Conservation (phyloP, 768 basidiomycete genomes). For the Mycena metata region DNA sequence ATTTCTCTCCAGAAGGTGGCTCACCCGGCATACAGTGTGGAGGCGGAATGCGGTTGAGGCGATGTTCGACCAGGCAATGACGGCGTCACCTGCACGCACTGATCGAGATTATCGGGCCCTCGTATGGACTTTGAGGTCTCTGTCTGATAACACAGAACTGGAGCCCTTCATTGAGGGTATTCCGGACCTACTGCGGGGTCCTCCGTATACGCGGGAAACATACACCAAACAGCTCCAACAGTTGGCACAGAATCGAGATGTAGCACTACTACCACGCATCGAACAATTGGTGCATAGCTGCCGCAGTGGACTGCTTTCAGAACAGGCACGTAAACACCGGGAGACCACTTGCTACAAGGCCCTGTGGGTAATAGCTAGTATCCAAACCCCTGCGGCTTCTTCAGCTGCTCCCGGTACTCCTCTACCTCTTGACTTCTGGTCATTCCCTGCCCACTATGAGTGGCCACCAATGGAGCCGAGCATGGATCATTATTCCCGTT, state of each 20-base stretch:
- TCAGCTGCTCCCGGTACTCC: too few relatives aligned
- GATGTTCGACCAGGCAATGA: background rate
- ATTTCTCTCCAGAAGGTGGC: background rate
- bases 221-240: background rate
- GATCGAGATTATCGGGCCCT: conserved; percentile 8
- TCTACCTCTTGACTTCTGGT: background rate
- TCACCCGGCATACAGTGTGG: background rate
- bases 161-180: conserved; percentile 8
- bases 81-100: background rate
- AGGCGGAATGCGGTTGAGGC: conserved; percentile 1
- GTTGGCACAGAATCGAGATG: background rate
- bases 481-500: background rate
- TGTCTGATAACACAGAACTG: conserved; percentile 1
- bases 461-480: background rate
- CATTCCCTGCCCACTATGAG: too few relatives aligned
- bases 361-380: conserved; percentile 18
- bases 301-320: conserved; percentile 2
- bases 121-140: conserved; percentile 7
- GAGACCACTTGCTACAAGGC: conserved; percentile 19
- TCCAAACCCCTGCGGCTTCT: background rate
- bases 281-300: background rate
- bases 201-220: background rate
- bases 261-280: background rate
- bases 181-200: conserved; percentile 8
- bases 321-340: background rate